A percentile compares a stretch with the other conserved stretches of the same genome.
phyloP scores from a whole-genome alignment of 495 filamentous ascomycete species.

The Cenococcum geophilum region DNA sequence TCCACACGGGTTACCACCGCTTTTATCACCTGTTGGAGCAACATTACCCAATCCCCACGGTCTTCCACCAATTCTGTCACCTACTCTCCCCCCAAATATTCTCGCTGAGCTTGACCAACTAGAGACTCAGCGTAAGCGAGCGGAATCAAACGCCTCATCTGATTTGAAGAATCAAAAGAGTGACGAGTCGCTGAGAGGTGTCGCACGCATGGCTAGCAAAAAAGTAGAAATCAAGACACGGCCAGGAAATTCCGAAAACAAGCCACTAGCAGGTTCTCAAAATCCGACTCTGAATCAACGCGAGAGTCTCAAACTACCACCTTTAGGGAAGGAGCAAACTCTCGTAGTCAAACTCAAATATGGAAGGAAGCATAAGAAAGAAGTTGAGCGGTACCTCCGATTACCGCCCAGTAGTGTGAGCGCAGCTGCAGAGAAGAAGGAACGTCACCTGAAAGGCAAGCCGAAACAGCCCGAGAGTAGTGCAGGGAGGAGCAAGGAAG shows the following conservation, averaged over 20 bases:
- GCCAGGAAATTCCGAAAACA: not conserved
- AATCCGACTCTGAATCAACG: not conserved
- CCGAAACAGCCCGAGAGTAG: slow-evolving; percentile 8
- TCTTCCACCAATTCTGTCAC: slow-evolving; percentile 28
- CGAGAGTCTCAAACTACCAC: not conserved
- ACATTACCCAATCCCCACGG: slow-evolving; percentile 23
- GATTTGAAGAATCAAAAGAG: slow-evolving; percentile 12
- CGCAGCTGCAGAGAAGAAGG: slow-evolving; percentile 13
- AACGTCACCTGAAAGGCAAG: not conserved
- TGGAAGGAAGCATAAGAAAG: slow-evolving; percentile 8
- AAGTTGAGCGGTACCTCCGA: slow-evolving; percentile 15
- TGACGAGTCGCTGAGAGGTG: slow-evolving; percentile 8
- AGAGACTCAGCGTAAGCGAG: slow-evolving; percentile 27
- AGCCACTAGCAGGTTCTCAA: not conserved
- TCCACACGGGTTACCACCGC: slow-evolving; percentile 29
- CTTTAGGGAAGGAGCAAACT: not conserved
- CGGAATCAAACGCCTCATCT: slow-evolving; percentile 28
- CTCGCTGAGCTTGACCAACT: slow-evolving; percentile 26
- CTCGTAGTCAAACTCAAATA: slow-evolving; percentile 29
- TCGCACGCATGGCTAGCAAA: not conserved
- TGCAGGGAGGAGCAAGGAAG: slow-evolving; percentile 12
- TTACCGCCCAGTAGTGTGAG: slow-evolving; percentile 9
- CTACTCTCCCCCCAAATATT: slow-evolving; percentile 25
- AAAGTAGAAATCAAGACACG: slow-evolving; percentile 2
- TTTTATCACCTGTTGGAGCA: slow-evolving; percentile 19